These are phyloP conservation scores for Solanum pennellii DNA, from an alignment of 257 asterid genomes.

Conservation along the genomic window DNA sequence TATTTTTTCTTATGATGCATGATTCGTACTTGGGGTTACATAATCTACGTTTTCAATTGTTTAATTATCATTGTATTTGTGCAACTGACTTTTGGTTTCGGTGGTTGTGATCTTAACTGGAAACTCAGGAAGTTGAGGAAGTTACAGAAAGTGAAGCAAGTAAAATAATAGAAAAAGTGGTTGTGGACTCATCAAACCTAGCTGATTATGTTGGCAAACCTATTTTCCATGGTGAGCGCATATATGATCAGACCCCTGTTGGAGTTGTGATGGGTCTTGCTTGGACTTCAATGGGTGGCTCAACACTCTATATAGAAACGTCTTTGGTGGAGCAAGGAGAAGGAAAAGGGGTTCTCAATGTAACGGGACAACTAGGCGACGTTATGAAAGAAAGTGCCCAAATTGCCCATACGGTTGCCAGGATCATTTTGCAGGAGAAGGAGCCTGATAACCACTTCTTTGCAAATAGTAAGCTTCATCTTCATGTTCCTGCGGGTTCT, in stretches of 20 bases:
- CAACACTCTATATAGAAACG: constrained; percentile 87
- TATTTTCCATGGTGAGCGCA: constrained; percentile 91
- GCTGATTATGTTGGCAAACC: constrained; percentile 88
- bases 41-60: neutral
- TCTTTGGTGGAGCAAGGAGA: constrained; percentile 71
- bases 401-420: constrained; percentile 82
- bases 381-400: constrained; percentile 99
- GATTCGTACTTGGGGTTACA: neutral
- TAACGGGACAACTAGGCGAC: constrained; percentile 94
- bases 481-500: constrained; percentile 97
- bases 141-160: constrained; percentile 12
- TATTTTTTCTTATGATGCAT: neutral
- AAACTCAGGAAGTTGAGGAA: constrained; percentile 28
- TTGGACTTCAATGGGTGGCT: constrained; percentile 99
- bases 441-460: constrained; percentile 63
- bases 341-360: constrained; percentile 70
- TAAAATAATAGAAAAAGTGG: constrained; percentile 40
- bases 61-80: neutral
- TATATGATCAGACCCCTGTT: constrained; percentile 70
- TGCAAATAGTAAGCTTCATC: constrained; percentile 73
- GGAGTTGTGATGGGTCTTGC: constrained; percentile 99
- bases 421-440: constrained; percentile 68
- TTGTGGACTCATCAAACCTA: constrained; percentile 66
- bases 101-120: constrained; percentile 20
- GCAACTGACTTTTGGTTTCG: neutral